A percentile compares a stretch with the other conserved stretches of the same genome.
Conservation (phyloP, 257 asterid species). For the Avicennia marina region DNA sequence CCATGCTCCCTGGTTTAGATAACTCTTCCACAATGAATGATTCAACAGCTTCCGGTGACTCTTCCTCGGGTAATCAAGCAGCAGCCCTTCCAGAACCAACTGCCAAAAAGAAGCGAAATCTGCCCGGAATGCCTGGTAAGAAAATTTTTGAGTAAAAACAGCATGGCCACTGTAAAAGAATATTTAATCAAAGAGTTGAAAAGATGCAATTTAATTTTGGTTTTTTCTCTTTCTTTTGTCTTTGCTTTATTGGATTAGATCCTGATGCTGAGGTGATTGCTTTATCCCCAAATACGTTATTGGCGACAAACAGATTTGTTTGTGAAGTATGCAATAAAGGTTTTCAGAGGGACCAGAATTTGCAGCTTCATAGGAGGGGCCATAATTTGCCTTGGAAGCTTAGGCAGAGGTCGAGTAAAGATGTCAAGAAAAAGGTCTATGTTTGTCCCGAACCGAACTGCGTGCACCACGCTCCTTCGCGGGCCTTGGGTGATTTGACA, state of each 20-base stretch:
- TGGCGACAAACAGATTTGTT: conserved; percentile 80
- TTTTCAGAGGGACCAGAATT: conserved; percentile 86
- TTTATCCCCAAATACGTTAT: conserved; percentile 59
- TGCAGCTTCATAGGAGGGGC: conserved; percentile 88
- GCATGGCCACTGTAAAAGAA: background rate
- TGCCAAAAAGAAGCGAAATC: conserved; percentile 71
- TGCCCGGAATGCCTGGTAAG: conserved; percentile 95
- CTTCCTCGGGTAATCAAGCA: conserved; percentile 36
- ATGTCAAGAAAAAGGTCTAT: conserved; percentile 64
- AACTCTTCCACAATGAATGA: conserved; percentile 39
- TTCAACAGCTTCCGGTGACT: conserved; percentile 44
- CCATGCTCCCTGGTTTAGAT: background rate
- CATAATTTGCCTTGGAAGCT: conserved; percentile 90
- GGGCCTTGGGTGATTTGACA: conserved; percentile 84
- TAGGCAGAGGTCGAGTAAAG: conserved; percentile 58
- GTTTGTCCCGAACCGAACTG: conserved; percentile 79
- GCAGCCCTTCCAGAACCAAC: conserved; percentile 31
- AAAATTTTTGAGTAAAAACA: background rate
- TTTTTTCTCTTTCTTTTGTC: background rate
- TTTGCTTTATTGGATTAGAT: conserved; percentile 36
- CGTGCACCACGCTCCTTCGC: conserved; percentile 76
- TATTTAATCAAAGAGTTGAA: background rate
- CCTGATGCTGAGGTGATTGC: conserved; percentile 88
- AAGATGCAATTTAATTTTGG: background rate
- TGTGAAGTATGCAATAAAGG: conserved; percentile 87